Percentiles rank a stretch among this genome's conserved stretches.
Evolutionary conservation across 176 grass and related monocot species (phyloP).

Genomic region (Triticum timopheevii): DNA sequence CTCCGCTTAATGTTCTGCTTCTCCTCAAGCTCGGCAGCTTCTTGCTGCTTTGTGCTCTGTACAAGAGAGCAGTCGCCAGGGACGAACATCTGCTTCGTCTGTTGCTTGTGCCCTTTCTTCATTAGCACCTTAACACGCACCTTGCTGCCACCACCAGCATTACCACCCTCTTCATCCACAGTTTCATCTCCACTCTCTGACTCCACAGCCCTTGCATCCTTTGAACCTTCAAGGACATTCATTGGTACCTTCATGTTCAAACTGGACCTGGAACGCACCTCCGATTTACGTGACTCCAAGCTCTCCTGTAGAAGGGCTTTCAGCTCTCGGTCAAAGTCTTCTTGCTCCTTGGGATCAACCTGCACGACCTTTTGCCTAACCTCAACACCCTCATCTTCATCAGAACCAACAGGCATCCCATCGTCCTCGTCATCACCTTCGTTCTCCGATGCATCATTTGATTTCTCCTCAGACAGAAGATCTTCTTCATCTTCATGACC

Average conservation of each 20-base stretch:
- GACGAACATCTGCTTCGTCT: constrained; percentile 92
- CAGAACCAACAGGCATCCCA: constrained; percentile 68
- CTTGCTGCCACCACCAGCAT: constrained; percentile 55
- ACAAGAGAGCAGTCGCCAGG: constrained; percentile 86
- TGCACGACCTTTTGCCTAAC: constrained; percentile 79
- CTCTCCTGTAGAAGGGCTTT: constrained; percentile 96
- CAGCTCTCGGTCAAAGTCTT: constrained; percentile 93
- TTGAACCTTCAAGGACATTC: constrained; percentile 86
- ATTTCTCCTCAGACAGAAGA: constrained; percentile 77
- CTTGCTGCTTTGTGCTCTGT: constrained; percentile 89
- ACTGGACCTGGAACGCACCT: constrained; percentile 70
- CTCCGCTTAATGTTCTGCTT: constrained; percentile 82
- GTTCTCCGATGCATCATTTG: constrained; percentile 78
- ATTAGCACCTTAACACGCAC: constrained; percentile 92
- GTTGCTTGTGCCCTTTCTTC: constrained; percentile 96
- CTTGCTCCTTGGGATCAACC: constrained; percentile 89
- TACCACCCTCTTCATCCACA: constrained; percentile 79
- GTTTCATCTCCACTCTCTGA: constrained; percentile 96
- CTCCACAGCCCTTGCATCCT: constrained; percentile 50
- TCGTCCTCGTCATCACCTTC: constrained; percentile 89
- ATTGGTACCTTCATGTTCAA: constrained; percentile 99
- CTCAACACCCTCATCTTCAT: constrained; percentile 84
- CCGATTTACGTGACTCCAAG: constrained; percentile 82
- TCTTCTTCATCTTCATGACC: constrained; percentile 85
- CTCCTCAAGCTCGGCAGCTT: constrained; percentile 88